A percentile compares a stretch with the other conserved stretches of the same genome.
Evolutionary conservation across 345 rosid genomes (phyloP).

Genomic region (Euphorbia tirucalli): DNA sequence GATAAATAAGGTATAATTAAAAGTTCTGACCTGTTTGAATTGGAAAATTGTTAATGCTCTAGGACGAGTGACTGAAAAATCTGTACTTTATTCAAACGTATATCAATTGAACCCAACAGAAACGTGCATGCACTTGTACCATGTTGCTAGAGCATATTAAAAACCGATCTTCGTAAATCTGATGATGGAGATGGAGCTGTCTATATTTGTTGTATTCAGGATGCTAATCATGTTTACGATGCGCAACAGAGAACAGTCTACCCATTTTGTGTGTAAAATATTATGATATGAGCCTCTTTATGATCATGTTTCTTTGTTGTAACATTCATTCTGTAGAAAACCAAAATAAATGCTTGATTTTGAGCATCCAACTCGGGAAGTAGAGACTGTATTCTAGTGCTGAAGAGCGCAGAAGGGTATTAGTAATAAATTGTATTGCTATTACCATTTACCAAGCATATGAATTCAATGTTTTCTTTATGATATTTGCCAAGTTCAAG

Average conservation of each 20-base stretch:
- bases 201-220: neutral
- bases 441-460: neutral
- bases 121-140: neutral
- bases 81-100: neutral
- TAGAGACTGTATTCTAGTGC: neutral
- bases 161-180: neutral
- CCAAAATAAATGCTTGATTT: neutral
- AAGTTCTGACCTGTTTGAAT: neutral
- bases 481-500: too few species aligned
- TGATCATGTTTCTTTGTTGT: neutral
- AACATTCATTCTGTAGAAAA: neutral
- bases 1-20: conserved; percentile 37
- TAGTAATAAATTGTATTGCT: neutral
- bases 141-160: neutral
- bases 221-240: neutral
- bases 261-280: neutral
- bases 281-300: neutral
- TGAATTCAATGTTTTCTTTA: neutral
- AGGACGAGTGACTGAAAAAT: neutral
- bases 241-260: neutral
- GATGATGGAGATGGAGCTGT: neutral
- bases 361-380: neutral
- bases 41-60: neutral
- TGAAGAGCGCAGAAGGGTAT: neutral
- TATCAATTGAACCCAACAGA: neutral